These are phyloP conservation scores for Myxozyma kluyveri DNA, from an alignment of 805 yeast species.

Conservation along the genomic window DNA sequence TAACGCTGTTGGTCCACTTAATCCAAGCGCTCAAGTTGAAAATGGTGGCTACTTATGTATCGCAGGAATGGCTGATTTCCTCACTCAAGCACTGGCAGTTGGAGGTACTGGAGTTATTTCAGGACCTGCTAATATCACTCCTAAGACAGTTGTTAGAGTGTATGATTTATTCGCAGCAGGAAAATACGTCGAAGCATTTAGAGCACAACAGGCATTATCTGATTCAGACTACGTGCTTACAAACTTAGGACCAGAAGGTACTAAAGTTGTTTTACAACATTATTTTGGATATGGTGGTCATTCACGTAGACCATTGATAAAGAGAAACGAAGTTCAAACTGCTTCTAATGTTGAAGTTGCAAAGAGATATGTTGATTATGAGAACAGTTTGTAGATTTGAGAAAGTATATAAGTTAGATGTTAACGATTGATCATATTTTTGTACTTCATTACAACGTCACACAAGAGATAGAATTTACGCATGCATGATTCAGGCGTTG, in stretches of 20 bases:
- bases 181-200: conserved; percentile 44
- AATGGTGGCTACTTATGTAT: conserved; percentile 45
- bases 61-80: conserved; percentile 55
- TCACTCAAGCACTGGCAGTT: conserved; percentile 48
- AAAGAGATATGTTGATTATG: conserved; percentile 8
- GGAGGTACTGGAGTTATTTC: conserved; percentile 53
- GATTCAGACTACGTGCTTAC: conserved; percentile 44
- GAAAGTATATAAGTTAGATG: not conserved
- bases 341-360: not conserved
- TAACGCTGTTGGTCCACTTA: conserved; percentile 41
- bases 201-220: conserved; percentile 44
- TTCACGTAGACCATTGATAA: conserved; percentile 21
- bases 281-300: conserved; percentile 30
- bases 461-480: too few relatives aligned
- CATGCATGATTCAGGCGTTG: too few relatives aligned
- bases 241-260: conserved; percentile 29
- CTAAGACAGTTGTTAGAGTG: conserved; percentile 46
- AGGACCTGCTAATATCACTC: conserved; percentile 54
- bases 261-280: conserved; percentile 28
- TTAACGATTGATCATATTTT: too few relatives aligned
- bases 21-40: conserved; percentile 35
- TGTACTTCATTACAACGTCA: too few relatives aligned
- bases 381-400: conserved; percentile 4
- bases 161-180: conserved; percentile 42
- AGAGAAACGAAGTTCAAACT: conserved; percentile 1